Percentiles rank a stretch among this genome's conserved stretches.
Conservation (phyloP, 352 stramenopile species). For the Elongisporangium anandrum region DNA sequence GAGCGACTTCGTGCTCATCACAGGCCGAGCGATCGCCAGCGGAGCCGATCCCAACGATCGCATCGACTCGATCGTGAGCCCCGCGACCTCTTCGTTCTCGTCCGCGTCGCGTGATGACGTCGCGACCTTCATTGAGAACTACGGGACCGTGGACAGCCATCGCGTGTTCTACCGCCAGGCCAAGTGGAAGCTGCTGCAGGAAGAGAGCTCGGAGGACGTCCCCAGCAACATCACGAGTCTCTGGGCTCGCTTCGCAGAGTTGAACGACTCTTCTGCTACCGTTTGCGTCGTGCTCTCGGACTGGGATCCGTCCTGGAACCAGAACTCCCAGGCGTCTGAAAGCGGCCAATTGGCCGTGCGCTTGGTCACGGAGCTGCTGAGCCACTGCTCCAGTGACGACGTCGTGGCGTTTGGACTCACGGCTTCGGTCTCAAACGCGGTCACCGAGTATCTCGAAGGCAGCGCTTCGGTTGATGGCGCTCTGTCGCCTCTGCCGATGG, state of each 20-base stretch:
- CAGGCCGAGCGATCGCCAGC: background rate
- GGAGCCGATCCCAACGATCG: background rate
- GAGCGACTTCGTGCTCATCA: background rate
- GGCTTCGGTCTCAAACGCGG: constrained; percentile 9
- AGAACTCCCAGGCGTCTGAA: background rate
- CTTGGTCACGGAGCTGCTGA: background rate
- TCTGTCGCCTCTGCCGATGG: constrained; percentile 12
- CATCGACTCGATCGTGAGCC: background rate
- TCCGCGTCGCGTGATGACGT: background rate
- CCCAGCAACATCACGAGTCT: background rate
- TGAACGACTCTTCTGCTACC: constrained; percentile 1
- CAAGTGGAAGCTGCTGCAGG: background rate
- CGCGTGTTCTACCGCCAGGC: background rate
- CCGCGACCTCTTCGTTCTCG: background rate
- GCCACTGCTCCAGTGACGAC: constrained; percentile 10
- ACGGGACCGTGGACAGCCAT: background rate
- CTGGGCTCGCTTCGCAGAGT: background rate
- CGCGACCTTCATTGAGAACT: background rate
- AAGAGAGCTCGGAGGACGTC: background rate
- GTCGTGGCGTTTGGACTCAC: constrained; percentile 28
- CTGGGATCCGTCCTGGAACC: background rate
- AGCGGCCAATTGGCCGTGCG: background rate
- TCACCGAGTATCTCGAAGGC: constrained; percentile 12
- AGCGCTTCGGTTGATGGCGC: constrained; percentile 10
- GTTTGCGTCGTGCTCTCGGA: background rate